Conservation (phyloP, 306 rosid species). For the Ceratonia siliqua region DNA sequence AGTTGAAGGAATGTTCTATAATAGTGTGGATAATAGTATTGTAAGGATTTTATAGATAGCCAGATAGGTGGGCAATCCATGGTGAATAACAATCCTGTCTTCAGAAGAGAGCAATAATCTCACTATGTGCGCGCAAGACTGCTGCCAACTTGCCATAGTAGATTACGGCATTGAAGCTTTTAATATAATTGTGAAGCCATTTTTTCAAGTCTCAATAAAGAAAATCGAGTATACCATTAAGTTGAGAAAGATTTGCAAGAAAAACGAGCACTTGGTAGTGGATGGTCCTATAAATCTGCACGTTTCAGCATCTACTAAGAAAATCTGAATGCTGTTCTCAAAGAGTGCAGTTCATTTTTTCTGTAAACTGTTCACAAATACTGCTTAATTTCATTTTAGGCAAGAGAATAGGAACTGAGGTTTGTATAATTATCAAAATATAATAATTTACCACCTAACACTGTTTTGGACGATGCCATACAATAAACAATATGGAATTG, state of each 20-base stretch:
- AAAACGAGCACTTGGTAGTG: not conserved
- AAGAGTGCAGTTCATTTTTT: not conserved
- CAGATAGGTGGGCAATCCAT: no score
- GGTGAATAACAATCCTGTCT: not conserved
- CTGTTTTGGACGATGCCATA: not conserved
- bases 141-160: not conserved
- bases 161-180: not conserved
- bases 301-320: not conserved
- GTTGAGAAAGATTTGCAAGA: not conserved
- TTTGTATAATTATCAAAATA: not conserved
- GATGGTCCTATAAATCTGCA: not conserved
- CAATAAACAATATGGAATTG: not conserved
- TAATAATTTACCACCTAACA: conserved; percentile 3
- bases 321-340: not conserved
- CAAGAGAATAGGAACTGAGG: conserved; percentile 3
- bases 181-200: not conserved
- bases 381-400: not conserved
- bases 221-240: not conserved
- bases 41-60: no score
- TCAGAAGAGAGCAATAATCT: not conserved
- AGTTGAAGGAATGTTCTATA: no score
- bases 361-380: not conserved
- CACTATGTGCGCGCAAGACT: not conserved
- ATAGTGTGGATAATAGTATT: no score
- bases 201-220: not conserved